Evolutionary conservation across 1,139 yeast genomes (phyloP), one percentile per base, ranked within the genome.

Genomic region (Blastobotrys capitulatus): DNA sequence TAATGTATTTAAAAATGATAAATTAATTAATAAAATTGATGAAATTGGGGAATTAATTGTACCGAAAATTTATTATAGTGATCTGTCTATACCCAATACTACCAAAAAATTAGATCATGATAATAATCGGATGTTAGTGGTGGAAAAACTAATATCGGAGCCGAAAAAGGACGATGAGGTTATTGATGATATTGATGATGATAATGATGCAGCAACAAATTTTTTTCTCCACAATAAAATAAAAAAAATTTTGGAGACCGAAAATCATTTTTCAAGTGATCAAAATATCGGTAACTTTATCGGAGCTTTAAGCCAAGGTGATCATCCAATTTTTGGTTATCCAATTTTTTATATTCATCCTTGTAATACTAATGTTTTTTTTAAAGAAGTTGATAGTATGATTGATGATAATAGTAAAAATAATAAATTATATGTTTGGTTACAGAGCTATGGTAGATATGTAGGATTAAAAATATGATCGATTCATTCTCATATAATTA

Each of bases 311-410:
- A 54, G 68, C 12, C 70, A 64, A 39, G 63, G 65, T 2, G 69
- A 62, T 44, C 71, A 67, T 50, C 73, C 73, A 10, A 35, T 54
- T 4, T 51, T 58, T 32, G 65, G 65, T 2, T 50, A 59, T 31
- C 70, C 71, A 1, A 53, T 60, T 9, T 63, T 67, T 51, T 68
- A 54, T 52, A 44, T 71, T 16, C 74, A 70, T 49, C 74, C 74
- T 9, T 70, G 74, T 54, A 57, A 59, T 26, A 69, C 74, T 1
- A 50, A 48, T n/a, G 55, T 52, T n/a, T 55, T 53, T 44, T 35
- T 60, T 42, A 42, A 39, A 6, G 48, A 38, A 10, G 35, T 59
- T 46, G 8, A 12, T 2, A 7, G 13, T 3, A 27, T n/a, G 13
- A 38, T 59, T 46, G 8, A 12, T 2, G 15, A 19, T 3, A 27